Evolutionary conservation across 2,329 filamentous ascomycete genomes (phyloP).

Genomic region (Fusarium kyushuense): DNA sequence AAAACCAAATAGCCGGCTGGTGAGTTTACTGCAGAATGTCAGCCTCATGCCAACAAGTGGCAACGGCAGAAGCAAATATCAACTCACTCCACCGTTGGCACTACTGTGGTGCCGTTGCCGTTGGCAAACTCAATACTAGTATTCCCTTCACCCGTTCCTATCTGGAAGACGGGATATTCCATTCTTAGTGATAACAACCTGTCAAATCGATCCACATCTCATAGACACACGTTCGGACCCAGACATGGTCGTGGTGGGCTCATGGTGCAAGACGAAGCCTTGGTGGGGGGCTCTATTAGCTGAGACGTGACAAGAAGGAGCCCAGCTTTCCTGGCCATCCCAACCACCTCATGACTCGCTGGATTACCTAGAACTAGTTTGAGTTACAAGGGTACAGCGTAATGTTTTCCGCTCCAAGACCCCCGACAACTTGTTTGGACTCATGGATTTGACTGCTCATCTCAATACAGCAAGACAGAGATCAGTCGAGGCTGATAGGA

Average conservation of each 20-base stretch:
- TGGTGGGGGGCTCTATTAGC: slow-evolving; percentile 10
- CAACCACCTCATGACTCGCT: slow-evolving; percentile 35
- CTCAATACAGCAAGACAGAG: slow-evolving; percentile 11
- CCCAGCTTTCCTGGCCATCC: neutral
- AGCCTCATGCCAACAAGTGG: slow-evolving; percentile 6
- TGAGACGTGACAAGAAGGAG: slow-evolving; percentile 10
- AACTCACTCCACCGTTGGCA: slow-evolving; percentile 16
- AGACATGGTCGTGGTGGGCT: slow-evolving; percentile 3
- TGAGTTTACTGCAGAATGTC: slow-evolving; percentile 5
- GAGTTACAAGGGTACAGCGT: slow-evolving; percentile 24
- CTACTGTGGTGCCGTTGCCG: slow-evolving; percentile 14
- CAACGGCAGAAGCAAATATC: slow-evolving; percentile 2
- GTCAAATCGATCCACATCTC: slow-evolving; percentile 16
- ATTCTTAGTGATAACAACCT: slow-evolving; percentile 5
- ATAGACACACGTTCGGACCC: neutral
- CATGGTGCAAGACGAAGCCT: slow-evolving; percentile 21
- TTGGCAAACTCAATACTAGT: slow-evolving; percentile 21
- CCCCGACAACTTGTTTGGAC: slow-evolving; percentile 15
- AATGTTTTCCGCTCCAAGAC: slow-evolving; percentile 20
- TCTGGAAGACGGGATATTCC: neutral
- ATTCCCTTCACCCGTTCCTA: neutral
- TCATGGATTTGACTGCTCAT: slow-evolving; percentile 36
- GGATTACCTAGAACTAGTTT: neutral
- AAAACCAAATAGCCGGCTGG: slow-evolving; percentile 1
- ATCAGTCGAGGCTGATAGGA: neutral